These are phyloP conservation scores for Geranium incanum DNA, from an alignment of 441 rosid genomes.

Conservation along the genomic window DNA sequence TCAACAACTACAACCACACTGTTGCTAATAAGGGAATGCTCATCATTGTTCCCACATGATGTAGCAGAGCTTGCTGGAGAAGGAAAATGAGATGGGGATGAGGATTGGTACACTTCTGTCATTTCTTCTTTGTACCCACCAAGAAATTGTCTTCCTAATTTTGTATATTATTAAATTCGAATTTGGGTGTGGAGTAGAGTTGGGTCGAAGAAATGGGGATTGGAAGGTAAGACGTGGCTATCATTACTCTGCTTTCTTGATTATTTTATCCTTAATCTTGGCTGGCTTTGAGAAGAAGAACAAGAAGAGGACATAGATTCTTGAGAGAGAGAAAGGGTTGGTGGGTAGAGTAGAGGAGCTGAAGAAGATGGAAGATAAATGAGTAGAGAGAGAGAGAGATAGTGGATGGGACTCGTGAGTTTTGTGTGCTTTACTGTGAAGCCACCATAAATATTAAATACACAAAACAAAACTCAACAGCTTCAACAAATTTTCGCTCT, in stretches of 20 bases:
- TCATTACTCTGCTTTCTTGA: conserved; percentile 42
- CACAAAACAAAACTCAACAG: neutral
- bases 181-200: conserved; percentile 43
- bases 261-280: conserved; percentile 13
- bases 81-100: conserved; percentile 69
- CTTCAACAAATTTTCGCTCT: neutral
- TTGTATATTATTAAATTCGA: conserved; percentile 13
- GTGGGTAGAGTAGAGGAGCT: neutral
- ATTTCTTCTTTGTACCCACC: conserved; percentile 24
- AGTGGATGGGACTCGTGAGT: neutral
- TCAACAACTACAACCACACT: too few relatives aligned
- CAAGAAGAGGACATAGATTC: neutral
- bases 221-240: conserved; percentile 45
- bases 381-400: neutral
- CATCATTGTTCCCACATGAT: conserved; percentile 46
- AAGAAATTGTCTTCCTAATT: neutral
- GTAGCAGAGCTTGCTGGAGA: conserved; percentile 82
- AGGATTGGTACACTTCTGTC: conserved; percentile 73
- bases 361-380: neutral
- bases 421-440: neutral
- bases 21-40: conserved; percentile 17
- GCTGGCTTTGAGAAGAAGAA: neutral
- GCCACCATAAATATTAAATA: neutral
- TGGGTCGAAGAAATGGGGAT: conserved; percentile 66
- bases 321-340: neutral